phyloP scores from a whole-genome alignment of 2,329 filamentous ascomycete species.

The Trichophyton verrucosum region DNA sequence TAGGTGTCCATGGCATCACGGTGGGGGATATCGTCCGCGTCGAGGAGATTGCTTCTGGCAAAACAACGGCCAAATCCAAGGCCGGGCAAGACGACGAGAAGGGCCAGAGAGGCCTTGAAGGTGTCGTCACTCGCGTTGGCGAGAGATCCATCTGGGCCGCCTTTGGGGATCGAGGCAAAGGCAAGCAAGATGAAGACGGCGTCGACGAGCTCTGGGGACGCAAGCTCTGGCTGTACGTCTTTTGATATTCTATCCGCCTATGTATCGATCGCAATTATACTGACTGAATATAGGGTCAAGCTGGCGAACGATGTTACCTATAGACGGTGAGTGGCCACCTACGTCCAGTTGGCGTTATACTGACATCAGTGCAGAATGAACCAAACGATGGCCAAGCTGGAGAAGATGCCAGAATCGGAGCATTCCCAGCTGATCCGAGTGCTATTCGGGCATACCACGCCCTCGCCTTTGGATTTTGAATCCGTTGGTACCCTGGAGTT shows the following conservation, averaged over 20 bases:
- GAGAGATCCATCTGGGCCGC: slow-evolving; percentile 35
- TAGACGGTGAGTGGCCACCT: slow-evolving; percentile 37
- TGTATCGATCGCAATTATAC: not conserved
- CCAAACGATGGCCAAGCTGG: slow-evolving; percentile 49
- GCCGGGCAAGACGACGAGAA: slow-evolving; percentile 22
- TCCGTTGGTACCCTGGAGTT: slow-evolving; percentile 39
- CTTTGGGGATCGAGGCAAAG: slow-evolving; percentile 29
- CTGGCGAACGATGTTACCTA: slow-evolving; percentile 55
- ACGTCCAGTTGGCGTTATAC: not conserved
- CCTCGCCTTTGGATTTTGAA: slow-evolving; percentile 39
- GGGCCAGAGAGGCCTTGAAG: slow-evolving; percentile 29
- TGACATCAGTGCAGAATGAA: slow-evolving; percentile 39
- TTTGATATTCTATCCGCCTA: not conserved
- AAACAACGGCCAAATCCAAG: slow-evolving; percentile 17
- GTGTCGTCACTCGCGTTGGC: slow-evolving; percentile 35
- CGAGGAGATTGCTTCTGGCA: slow-evolving; percentile 23
- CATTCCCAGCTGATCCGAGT: slow-evolving; percentile 48
- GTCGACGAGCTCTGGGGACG: slow-evolving; percentile 40
- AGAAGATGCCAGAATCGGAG: slow-evolving; percentile 44
- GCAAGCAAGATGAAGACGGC: slow-evolving; percentile 32
- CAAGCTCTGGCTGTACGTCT: slow-evolving; percentile 51
- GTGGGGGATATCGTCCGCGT: slow-evolving; percentile 39
- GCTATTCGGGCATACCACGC: slow-evolving; percentile 47
- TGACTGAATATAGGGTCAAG: slow-evolving; percentile 41
- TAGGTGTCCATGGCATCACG: slow-evolving; percentile 36